Evolutionary conservation across 371 early-diverging fungal genomes (phyloP).

Genomic region (Mortierella sp.): DNA sequence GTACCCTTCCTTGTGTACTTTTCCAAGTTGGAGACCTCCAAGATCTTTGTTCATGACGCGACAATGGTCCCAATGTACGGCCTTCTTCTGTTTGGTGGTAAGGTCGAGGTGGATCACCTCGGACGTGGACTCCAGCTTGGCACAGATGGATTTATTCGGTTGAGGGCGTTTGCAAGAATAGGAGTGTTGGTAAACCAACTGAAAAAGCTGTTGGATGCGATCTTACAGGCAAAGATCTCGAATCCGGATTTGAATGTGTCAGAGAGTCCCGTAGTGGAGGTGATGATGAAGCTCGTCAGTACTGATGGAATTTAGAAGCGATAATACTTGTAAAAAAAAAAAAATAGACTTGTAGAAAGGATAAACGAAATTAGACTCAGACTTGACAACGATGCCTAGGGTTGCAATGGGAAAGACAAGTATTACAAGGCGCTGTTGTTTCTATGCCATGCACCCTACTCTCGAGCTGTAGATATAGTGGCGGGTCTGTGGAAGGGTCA

Average conservation of each 20-base stretch:
- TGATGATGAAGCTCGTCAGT: constrained; percentile 63
- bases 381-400: too few species aligned
- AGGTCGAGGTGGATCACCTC: constrained; percentile 74
- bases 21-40: constrained; percentile 72
- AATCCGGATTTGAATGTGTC: constrained; percentile 70
- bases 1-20: constrained; percentile 78
- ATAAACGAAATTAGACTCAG: too few species aligned
- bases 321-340: too few species aligned
- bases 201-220: constrained; percentile 70
- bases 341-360: not conserved
- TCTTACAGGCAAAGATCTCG: constrained; percentile 76
- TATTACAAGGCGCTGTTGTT: too few species aligned
- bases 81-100: constrained; percentile 78
- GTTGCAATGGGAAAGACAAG: too few species aligned
- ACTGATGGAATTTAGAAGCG: constrained; percentile 66
- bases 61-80: constrained; percentile 73
- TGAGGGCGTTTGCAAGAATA: constrained; percentile 85
- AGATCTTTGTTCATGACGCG: constrained; percentile 83
- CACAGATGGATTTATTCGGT: constrained; percentile 67
- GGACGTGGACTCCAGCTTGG: constrained; percentile 70
- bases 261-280: constrained; percentile 62
- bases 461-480: too few species aligned
- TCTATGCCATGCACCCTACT: too few species aligned
- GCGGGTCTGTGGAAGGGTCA: too few species aligned
- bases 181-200: constrained; percentile 83